phyloP scores from a whole-genome alignment of 2,329 filamentous ascomycete genomes.

The Ceratocystis variospora region DNA sequence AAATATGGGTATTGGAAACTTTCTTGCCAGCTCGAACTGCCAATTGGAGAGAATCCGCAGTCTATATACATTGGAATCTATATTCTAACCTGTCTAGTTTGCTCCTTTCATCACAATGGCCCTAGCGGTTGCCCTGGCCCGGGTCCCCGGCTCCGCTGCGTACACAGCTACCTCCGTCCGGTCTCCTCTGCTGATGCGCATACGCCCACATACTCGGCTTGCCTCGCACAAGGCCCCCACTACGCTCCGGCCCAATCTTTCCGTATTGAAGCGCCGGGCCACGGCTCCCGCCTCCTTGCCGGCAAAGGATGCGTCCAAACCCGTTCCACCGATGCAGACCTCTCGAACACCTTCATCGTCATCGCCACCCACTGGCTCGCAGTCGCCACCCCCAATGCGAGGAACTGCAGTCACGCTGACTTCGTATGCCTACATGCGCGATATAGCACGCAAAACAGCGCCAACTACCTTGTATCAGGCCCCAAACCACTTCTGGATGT shows the following conservation, averaged over 20 bases:
- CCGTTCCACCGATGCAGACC: constrained; percentile 13
- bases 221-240: constrained; percentile 14
- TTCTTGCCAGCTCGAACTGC: background rate
- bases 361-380: background rate
- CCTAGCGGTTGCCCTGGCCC: constrained; percentile 7
- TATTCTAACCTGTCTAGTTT: background rate
- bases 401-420: constrained; percentile 19
- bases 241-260: constrained; percentile 12
- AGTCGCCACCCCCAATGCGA: constrained; percentile 17
- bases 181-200: background rate
- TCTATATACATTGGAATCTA: background rate
- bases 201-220: constrained; percentile 4
- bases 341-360: background rate
- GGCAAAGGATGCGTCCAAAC: constrained; percentile 5
- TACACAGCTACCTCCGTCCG: background rate
- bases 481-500: constrained; percentile 49
- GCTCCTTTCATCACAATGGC: constrained; percentile 3
- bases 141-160: constrained; percentile 2
- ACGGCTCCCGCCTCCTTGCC: background rate
- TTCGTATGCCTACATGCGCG: constrained; percentile 37
- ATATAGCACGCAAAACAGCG: constrained; percentile 40
- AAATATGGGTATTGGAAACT: too few species aligned
- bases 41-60: background rate
- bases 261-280: constrained; percentile 16
- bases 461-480: constrained; percentile 51